Evolutionary conservation across 192 early-diverging fungal genomes (phyloP), one percentile per base, ranked within the genome.

Genomic region (Backusella parvicylindrica): DNA sequence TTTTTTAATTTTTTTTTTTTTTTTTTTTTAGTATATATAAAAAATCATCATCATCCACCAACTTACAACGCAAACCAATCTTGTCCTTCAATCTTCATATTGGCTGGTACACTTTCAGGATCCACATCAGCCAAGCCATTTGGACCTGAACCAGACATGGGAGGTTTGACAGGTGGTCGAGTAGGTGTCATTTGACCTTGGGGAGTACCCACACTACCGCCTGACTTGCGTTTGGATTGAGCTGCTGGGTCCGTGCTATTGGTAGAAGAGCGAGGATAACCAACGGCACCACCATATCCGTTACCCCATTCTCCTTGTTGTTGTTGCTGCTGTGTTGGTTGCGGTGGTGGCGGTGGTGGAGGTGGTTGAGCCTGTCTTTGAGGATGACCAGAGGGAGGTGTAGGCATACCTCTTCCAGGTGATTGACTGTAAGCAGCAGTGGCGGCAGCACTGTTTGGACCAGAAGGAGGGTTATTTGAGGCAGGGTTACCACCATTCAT

Each of bases 21-120:
- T n/a, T n/a, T n/a, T n/a, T n/a, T n/a, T n/a, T n/a, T n/a, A n/a
- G n/a, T n/a, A n/a, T n/a, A n/a, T n/a, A n/a, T n/a, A n/a, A n/a
- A n/a, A n/a, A n/a, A n/a, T n/a, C n/a, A n/a, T n/a, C n/a, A 36
- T 12, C 53, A 1, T 70, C 4, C 23, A 70, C 11, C n/a, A 7
- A 26, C 38, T 73, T 86, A 89, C 86, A 98, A 89, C n/a, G 93
- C 95, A 84, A 93, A 91, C 95, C 95, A 98, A 86, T 98, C 96
- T 1, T 77, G 56, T 40, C 94, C 93, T 81, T 96, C 94, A 49
- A 89, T 89, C 83, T 94, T 95, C 79, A 91, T 40, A 70, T 86
- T 89, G 6, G 90, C 80, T 13, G 93, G 93, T 36, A 94, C 89
- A 35, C 81, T 90, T 40, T 95, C 93, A 1, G 91, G 91, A 79